Base-by-base conservation (phyloP, 768 basidiomycete genomes). In the Lentinula sp. region DNA sequence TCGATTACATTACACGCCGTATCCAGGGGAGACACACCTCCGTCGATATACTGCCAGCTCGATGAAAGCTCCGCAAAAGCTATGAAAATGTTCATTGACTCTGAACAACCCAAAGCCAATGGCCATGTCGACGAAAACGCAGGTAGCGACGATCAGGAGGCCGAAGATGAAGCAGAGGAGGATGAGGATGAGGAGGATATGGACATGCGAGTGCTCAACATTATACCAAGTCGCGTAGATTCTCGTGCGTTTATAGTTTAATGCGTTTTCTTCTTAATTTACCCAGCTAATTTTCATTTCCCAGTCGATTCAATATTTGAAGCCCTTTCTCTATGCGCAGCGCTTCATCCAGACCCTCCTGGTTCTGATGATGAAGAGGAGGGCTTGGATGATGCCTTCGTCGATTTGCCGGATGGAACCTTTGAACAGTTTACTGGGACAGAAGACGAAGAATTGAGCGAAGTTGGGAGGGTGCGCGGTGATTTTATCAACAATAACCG, bases 381-480 rank as follows among this genome's bases (percentile, higher is more conserved):
- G 61, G 78, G 77, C 57, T 71, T 66, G 66, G 80, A 83, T 67
- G 83, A 83, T 50, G 82, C 82, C 4, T 82, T 87, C 66, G 72
- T 86, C 62, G 81, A 87, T 66, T 66, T 78, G 6, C 65, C 57
- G 10, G 79, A 81, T 61, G 75, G 78, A 62, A 75, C 78, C 1
- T 88, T 91, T 70, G 79, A 78, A 4, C 75, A 76, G 3, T 82
- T 83, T 66, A 76, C 74, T 21, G 88, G 86, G 31, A 79, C 80
- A 51, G 85, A 80, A 59, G 80, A 75, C 21, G 78, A 92, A 67
- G 90, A 94, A 73, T 82, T 94, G 65, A 90, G 86, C 72, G 87
- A 88, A 76, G 89, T 88, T 65, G 93, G 93, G 78, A 86, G 90
- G 88, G 91, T 93, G 87, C 90, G 93, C 89, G 91, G 87, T 73